Conservation (phyloP, 306 rosid species). For the Datisca glomerata region DNA sequence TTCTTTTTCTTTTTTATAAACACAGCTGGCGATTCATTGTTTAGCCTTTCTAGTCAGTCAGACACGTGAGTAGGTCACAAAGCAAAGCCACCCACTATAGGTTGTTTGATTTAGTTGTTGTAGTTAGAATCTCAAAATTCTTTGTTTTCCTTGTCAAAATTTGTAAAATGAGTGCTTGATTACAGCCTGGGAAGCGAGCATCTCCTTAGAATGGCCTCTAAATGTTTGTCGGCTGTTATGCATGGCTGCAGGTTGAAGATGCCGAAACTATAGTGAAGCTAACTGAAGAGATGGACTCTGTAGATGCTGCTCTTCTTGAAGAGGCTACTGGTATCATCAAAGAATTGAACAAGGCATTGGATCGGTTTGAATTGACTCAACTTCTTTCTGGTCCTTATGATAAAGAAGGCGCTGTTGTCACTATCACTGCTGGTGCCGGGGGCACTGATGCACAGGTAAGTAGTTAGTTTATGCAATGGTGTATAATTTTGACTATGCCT, state of each 20-base stretch:
- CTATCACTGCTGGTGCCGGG: slow-evolving; percentile 91
- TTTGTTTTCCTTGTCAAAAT: too few relatives aligned
- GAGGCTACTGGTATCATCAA: slow-evolving; percentile 74
- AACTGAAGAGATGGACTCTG: slow-evolving; percentile 84
- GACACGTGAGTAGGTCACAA: too few relatives aligned
- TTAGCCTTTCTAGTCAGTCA: too few relatives aligned
- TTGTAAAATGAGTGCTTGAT: too few relatives aligned
- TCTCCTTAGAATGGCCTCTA: too few relatives aligned
- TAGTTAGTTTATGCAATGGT: slow-evolving; percentile 2
- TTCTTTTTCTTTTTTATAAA: too few relatives aligned
- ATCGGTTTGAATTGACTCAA: slow-evolving; percentile 78
- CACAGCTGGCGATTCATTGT: too few relatives aligned
- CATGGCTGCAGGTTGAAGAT: slow-evolving; percentile 67
- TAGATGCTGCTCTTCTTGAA: slow-evolving; percentile 63
- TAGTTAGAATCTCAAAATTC: too few relatives aligned
- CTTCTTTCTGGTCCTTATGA: slow-evolving; percentile 96
- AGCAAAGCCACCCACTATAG: too few relatives aligned
- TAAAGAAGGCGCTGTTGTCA: slow-evolving; percentile 82
- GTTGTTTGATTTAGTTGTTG: too few relatives aligned
- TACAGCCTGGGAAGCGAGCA: too few relatives aligned
- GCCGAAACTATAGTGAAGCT: slow-evolving; percentile 82
- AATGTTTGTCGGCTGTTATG: too few relatives aligned
- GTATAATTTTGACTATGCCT: not conserved
- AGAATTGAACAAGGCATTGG: slow-evolving; percentile 71
- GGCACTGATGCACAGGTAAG: slow-evolving; percentile 99